Conservation (phyloP, 1,139 yeast species). For the Hansenula lynferdii region DNA sequence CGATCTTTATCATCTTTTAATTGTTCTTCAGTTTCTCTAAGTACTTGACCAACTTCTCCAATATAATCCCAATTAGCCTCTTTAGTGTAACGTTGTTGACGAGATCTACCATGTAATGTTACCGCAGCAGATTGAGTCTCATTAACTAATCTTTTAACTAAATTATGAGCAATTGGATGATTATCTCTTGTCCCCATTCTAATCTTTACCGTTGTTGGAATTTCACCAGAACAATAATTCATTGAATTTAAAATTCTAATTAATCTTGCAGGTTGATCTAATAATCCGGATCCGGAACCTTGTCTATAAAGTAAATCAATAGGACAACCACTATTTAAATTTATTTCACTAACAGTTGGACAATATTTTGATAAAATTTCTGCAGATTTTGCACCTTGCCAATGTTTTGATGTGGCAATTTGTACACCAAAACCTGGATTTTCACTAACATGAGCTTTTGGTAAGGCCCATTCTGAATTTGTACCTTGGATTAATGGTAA, state of each 20-base stretch:
- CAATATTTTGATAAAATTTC: conserved; percentile 62
- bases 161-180: conserved; percentile 77
- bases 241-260: conserved; percentile 78
- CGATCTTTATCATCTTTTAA: conserved; percentile 48
- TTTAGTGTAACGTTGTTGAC: conserved; percentile 90
- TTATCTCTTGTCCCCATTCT: conserved; percentile 88
- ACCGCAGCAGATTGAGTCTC: conserved; percentile 88
- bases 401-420: conserved; percentile 84
- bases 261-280: conserved; percentile 85
- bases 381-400: conserved; percentile 92
- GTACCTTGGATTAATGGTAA: conserved; percentile 85
- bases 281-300: conserved; percentile 93
- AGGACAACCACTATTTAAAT: conserved; percentile 96
- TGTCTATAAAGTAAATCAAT: conserved; percentile 86
- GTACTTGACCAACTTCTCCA: conserved; percentile 63
- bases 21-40: conserved; percentile 47
- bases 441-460: conserved; percentile 82
- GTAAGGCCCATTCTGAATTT: conserved; percentile 96
- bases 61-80: conserved; percentile 94
- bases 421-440: conserved; percentile 92
- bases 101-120: conserved; percentile 91
- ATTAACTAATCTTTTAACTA: conserved; percentile 63
- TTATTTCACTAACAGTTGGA: conserved; percentile 64
- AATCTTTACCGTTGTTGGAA: conserved; percentile 88
- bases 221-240: conserved; percentile 83